Evolutionary conservation across 306 rosid genomes (phyloP), one percentile per base, ranked within the genome.

Genomic region (Canavalia gladiata): DNA sequence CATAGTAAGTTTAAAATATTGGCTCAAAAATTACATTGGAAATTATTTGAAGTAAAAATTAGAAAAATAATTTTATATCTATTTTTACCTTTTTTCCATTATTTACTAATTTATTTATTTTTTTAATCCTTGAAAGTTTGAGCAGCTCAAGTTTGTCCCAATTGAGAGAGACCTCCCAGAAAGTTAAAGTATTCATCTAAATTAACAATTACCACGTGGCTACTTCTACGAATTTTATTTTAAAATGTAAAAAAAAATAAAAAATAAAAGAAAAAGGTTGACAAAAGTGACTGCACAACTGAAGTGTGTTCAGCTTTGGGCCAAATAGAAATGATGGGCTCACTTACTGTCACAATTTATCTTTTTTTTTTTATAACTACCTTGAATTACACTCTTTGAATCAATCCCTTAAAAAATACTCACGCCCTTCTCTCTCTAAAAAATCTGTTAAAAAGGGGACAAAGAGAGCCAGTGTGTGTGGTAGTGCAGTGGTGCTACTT

Each of bases 391-490:
- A 90, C 97, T 89, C 97, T 79, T 85, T 84, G 88, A 80, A 87
- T 91, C 91, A 82, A 89, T 92, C 86, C 91, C 97, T 92, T 92
- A 8, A 74, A 85, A 88, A 82, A 66, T 85, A 92, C 95, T 89
- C 97, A 51, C 78, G 41, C 86, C 37, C 49, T 68, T 84, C 64
- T 58, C 74, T 70, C 50, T 73, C 25, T n/a, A 8, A 69, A 83
- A 81, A 85, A 81, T 57, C 69, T 74, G 78, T 45, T 46, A 59
- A 84, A 83, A 86, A 84, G 74, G 59, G 41, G 7, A 54, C 35
- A 43, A 80, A 64, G 39, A 6, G 68, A 59, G 63, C 54, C 59
- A 74, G 45, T 25, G 68, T 74, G 80, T 43, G 78, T 70, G 80
- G 55, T 66, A 51, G 83, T 83, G 84, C 76, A 87, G 72, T 72